A percentile compares a stretch with the other conserved stretches of the same genome.
Conservation (phyloP, 2,329 filamentous ascomycete genomes). For the Purpureocillium lavendulum region DNA sequence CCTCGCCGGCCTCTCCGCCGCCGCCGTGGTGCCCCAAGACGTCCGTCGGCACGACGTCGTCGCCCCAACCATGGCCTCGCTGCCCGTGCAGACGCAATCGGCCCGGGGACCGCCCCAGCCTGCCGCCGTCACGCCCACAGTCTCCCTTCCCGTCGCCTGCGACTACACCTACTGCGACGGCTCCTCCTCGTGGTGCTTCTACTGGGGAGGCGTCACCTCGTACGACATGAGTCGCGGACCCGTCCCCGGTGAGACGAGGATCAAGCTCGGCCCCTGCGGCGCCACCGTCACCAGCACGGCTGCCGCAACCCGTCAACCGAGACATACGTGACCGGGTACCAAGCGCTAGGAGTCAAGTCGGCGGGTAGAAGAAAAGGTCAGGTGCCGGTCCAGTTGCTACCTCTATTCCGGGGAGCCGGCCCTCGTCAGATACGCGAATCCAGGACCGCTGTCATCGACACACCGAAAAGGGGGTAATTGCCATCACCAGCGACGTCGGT, state of each 20-base stretch:
- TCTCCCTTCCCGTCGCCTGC: conserved; percentile 16
- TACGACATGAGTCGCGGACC: conserved; percentile 23
- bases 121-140: conserved; percentile 6
- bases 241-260: conserved; percentile 27
- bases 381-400: no score
- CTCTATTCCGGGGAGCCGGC: no score
- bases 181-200: conserved; percentile 27
- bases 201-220: conserved; percentile 28
- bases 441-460: no score
- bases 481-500: no score
- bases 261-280: conserved; percentile 20
- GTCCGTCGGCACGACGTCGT: background rate
- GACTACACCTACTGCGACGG: conserved; percentile 26
- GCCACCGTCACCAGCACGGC: conserved; percentile 1
- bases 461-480: no score
- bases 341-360: no score
- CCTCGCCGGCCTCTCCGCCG: conserved; percentile 3
- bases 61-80: background rate
- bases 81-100: background rate
- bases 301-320: background rate
- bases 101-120: no score
- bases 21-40: background rate
- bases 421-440: no score
- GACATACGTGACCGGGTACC: background rate
- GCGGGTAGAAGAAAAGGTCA: no score